Evolutionary conservation across 768 basidiomycete genomes (phyloP).

Genomic region (Suillus subaureus): DNA sequence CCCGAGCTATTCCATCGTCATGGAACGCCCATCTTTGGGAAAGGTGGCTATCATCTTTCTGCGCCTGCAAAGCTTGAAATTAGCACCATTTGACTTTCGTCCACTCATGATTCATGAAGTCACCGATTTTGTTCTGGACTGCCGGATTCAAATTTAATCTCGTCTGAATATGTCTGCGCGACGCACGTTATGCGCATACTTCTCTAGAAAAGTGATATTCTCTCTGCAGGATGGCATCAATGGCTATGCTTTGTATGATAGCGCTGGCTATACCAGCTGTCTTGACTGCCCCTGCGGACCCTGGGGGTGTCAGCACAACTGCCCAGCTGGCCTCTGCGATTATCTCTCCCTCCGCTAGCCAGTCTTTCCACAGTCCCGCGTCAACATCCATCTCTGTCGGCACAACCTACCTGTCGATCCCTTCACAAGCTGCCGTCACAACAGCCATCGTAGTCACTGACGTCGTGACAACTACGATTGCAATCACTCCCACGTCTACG

Average conservation of each 20-base stretch:
- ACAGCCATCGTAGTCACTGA: constrained; percentile 7
- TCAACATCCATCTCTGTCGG: neutral
- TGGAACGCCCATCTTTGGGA: too few species aligned
- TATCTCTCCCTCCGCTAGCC: neutral
- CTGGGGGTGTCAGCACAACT: neutral
- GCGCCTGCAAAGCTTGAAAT: neutral
- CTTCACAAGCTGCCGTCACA: neutral
- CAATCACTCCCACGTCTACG: constrained; percentile 4
- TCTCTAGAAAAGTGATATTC: neutral
- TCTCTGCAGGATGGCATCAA: neutral
- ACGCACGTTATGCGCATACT: neutral
- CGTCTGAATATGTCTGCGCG: neutral
- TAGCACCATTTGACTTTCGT: neutral
- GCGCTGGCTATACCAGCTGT: neutral
- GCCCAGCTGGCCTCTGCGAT: neutral
- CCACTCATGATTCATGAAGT: neutral
- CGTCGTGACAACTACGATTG: constrained; percentile 15
- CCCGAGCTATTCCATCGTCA: too few species aligned
- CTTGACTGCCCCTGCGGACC: neutral
- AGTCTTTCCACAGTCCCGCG: neutral
- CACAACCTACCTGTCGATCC: neutral
- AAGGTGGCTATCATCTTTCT: neutral
- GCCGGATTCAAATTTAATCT: neutral
- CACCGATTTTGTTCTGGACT: neutral
- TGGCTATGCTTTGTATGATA: neutral